Base-by-base conservation (phyloP, 805 yeast species). In the Hanseniaspora lindneri region DNA sequence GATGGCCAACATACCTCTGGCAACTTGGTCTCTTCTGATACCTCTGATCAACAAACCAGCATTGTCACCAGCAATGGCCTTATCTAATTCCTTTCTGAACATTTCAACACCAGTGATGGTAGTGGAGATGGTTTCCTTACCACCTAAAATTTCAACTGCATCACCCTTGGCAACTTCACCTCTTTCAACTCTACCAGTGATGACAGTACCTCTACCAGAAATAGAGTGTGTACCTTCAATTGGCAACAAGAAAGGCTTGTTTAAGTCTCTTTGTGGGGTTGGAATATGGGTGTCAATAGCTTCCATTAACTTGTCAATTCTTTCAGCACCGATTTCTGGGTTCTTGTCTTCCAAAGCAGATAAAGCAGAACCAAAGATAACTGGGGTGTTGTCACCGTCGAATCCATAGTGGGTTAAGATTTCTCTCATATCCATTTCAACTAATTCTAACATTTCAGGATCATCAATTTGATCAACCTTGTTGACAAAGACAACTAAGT, bases 381-480 rank as follows among this genome's bases (percentile, higher is more conserved):
- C 96, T 52, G 98, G 98, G 56, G 95, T 81, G 71, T 89, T 81
- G 64, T 92, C 98, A 72, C 97, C 98, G 64, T 92, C 97, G 58
- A 89, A 92, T 52, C 96, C 97, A 69, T 88, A 92, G 57, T 83
- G 75, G 57, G 79, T 63, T 64, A 92, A 75, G 56, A 92, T 76
- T 66, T 92, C 98, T 73, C 98, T 83, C 98, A 92, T 92, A 76
- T 92, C 98, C 98, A 92, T 92, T 75, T 92, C 98, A 57, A 92
- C 98, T 61, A 92, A 80, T 75, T 92, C 98, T 67, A 92, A 77
- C 96, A 89, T 92, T 75, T 92, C 98, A 56, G 95, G 94, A 68
- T 92, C 98, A 65, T 92, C 96, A 64, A 92, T 78, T 59, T 95
- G 83, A 69, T 92, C 98, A 60, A 92, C 92, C 75, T 92, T 92